Evolutionary conservation across 108 stramenopile genomes (phyloP), one percentile per base, ranked within the genome.

Genomic region (Pseudonitzschia multistriata): DNA sequence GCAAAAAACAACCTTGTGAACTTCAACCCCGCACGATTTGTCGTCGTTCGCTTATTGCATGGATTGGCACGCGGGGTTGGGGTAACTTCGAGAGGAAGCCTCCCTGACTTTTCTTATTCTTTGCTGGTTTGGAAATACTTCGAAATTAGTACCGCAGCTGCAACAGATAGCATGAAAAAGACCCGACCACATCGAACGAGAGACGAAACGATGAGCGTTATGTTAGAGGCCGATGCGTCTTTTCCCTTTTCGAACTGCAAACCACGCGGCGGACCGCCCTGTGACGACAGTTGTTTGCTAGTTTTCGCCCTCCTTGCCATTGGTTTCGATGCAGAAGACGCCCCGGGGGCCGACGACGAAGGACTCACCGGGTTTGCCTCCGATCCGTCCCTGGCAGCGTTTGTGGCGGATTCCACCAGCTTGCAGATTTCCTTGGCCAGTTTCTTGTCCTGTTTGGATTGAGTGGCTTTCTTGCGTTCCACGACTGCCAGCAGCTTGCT

Each of bases 341-440:
- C 21, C 21, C 24, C 21, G 25, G 52, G 7, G 6, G 17, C 8
- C 8, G 52, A 53, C 21, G 52, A 53, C 52, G 52, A 53, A 7
- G 52, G n/a, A 22, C 29, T 55, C 29, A 55, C 29, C 29, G 54
- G 13, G 29, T 11, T 55, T 7, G 29, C 22, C 22, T 10, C n/a
- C 34, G 5, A 5, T 17, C 17, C 31, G 3, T 15, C 19, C 21
- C 34, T 31, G 19, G 33, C 57, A 33, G 33, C 4, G 31, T 45
- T 33, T n/a, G 85, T 86, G 5, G 85, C 83, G 59, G 33, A 73
- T 40, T 87, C 72, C 33, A 89, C 82, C 85, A 82, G 83, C 0
- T 67, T 74, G 54, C 83, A 81, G 15, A 89, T 63, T 29, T 82
- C 81, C 28, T 75, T 83, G 35, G 81, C 86, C n/a, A 89, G 53